A percentile compares a stretch with the other conserved stretches of the same genome.
These are phyloP conservation scores for Trametes punicea DNA, from an alignment of 768 basidiomycete species.

Conservation along the genomic window DNA sequence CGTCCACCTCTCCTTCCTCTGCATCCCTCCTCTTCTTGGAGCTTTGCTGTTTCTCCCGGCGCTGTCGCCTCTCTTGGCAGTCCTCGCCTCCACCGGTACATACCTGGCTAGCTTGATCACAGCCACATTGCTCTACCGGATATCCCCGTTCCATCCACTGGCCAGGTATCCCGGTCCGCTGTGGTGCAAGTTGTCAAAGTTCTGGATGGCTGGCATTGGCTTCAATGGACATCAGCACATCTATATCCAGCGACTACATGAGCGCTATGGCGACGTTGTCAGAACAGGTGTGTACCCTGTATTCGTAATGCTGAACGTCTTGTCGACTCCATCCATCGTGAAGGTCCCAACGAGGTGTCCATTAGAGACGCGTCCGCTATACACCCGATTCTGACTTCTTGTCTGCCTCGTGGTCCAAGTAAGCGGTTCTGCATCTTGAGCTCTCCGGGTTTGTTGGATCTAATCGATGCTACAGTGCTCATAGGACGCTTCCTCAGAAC, in stretches of 20 bases:
- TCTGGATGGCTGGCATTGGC: constrained; percentile 25
- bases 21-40: not conserved
- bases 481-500: not conserved
- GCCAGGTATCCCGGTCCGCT: constrained; percentile 24
- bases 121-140: constrained; percentile 12
- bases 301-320: not conserved
- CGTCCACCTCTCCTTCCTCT: not conserved
- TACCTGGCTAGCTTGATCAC: not conserved
- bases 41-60: not conserved
- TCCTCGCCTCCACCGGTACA: not conserved
- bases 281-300: constrained; percentile 30
- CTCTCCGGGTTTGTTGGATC: not conserved
- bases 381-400: constrained; percentile 27
- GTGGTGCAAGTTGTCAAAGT: constrained; percentile 27
- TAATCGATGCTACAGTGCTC: not conserved
- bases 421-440: constrained; percentile 26
- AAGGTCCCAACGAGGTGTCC: constrained; percentile 47
- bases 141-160: constrained; percentile 18
- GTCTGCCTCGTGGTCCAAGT: constrained; percentile 32
- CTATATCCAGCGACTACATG: constrained; percentile 31
- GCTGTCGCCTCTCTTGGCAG: not conserved
- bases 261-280: constrained; percentile 37
- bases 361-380: constrained; percentile 34
- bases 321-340: not conserved
- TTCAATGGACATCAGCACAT: constrained; percentile 30